These are phyloP conservation scores for Stramenopiles sp. DNA, from an alignment of 352 stramenopile species.

Conservation along the genomic window DNA sequence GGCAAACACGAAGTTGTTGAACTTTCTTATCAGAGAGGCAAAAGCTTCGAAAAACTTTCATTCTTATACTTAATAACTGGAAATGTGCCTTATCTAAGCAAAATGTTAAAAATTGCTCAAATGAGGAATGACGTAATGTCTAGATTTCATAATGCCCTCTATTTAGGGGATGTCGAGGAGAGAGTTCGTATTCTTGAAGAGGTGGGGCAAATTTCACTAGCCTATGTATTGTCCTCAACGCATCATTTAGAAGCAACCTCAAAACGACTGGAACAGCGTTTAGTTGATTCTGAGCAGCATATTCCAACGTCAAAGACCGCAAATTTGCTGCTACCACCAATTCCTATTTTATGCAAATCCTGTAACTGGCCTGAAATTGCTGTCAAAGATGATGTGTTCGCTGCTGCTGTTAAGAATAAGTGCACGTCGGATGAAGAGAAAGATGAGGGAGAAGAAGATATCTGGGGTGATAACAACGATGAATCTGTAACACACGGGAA, in stretches of 20 bases:
- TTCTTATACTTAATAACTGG: constrained; percentile 97
- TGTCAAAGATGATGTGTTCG: no score
- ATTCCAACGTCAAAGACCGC: no score
- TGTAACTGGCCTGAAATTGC: no score
- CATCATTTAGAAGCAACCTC: constrained; percentile 83
- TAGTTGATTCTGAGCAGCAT: constrained; percentile 64
- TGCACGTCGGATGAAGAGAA: no score
- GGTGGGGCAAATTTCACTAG: constrained; percentile 79
- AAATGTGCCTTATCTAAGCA: constrained; percentile 92
- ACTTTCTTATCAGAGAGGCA: constrained; percentile 97
- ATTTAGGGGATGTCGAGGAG: constrained; percentile 84
- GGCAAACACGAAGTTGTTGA: constrained; percentile 97
- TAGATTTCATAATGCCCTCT: constrained; percentile 93
- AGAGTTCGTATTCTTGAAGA: constrained; percentile 83
- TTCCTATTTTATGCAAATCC: no score
- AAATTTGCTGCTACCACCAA: no score
- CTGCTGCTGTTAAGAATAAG: no score
- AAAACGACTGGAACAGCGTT: constrained; percentile 62
- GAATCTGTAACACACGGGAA: no score
- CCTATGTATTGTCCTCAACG: constrained; percentile 82
- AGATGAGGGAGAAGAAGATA: no score
- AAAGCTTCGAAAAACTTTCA: constrained; percentile 95
- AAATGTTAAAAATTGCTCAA: constrained; percentile 98
- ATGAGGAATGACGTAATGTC: constrained; percentile 93
- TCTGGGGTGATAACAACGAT: no score